Evolutionary conservation across 1,284 basidiomycete species (phyloP).

Genomic region (Tetrapyrgos nigripes): DNA sequence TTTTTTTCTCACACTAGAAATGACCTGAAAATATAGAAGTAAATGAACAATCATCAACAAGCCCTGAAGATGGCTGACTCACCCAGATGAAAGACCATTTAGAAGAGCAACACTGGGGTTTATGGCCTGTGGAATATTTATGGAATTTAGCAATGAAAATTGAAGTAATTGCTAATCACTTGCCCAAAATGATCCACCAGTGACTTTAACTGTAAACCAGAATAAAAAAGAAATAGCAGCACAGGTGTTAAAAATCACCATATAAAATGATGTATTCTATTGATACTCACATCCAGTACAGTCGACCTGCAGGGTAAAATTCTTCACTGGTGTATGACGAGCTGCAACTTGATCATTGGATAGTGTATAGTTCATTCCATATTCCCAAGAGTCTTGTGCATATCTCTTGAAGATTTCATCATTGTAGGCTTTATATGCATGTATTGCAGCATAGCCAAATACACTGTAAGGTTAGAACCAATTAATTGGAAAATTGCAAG

Average conservation of each 20-base stretch:
- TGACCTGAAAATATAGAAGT: neutral
- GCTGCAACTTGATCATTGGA: neutral
- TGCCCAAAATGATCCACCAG: neutral
- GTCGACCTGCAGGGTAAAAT: conserved; percentile 1
- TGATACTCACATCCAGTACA: conserved; percentile 1
- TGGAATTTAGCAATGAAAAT: neutral
- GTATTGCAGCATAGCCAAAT: conserved; percentile 8
- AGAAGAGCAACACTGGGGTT: neutral
- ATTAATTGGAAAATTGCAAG: neutral
- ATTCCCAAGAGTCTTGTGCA: conserved; percentile 8
- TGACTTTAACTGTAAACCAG: neutral
- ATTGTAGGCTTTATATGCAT: conserved; percentile 11
- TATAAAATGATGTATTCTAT: neutral
- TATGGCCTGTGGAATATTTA: neutral
- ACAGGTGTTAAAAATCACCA: neutral
- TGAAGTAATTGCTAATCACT: neutral
- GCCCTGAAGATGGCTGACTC: too few species aligned
- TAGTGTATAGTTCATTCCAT: conserved; percentile 2
- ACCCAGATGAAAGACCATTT: conserved; percentile 5
- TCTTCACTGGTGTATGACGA: neutral
- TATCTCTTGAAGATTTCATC: neutral
- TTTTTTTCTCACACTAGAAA: neutral
- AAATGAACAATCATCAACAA: neutral
- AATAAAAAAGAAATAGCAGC: neutral
- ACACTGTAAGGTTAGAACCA: neutral